A percentile compares a stretch with the other conserved stretches of the same genome.
phyloP scores from a whole-genome alignment of 2,329 filamentous ascomycete genomes.

The Alternaria sp. region DNA sequence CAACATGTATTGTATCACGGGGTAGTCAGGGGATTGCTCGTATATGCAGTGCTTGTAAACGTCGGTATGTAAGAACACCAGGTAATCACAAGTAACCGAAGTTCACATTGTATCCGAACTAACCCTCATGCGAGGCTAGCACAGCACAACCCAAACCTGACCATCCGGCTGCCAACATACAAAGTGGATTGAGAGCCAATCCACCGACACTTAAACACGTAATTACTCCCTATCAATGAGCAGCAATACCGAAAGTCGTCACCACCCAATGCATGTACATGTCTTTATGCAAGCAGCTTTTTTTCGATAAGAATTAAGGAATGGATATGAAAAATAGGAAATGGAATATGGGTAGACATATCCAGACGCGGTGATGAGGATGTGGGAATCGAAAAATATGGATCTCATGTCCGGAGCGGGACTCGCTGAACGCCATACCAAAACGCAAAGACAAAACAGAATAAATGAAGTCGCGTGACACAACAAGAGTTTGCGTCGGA shows the following conservation, averaged over 20 bases:
- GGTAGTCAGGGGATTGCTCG: neutral
- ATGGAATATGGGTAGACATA: neutral
- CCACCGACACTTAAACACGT: neutral
- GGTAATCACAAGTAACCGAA: neutral
- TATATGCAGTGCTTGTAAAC: neutral
- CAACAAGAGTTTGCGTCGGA: neutral
- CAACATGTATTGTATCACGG: neutral
- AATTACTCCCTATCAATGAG: neutral
- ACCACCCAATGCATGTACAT: constrained; percentile 1
- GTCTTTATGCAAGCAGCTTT: neutral
- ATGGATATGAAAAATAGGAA: neutral
- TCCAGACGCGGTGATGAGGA: neutral
- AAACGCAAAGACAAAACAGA: constrained; percentile 23
- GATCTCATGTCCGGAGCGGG: neutral
- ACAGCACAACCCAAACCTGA: neutral
- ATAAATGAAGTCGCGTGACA: constrained; percentile 4
- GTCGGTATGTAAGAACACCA: neutral
- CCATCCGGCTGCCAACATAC: neutral
- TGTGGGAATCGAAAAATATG: neutral
- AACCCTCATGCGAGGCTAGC: neutral
- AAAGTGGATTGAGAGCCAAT: neutral
- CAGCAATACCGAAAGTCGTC: neutral
- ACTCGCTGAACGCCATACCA: neutral
- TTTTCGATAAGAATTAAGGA: neutral
- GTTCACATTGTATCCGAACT: neutral